Base-by-base conservation (phyloP, 2,329 filamentous ascomycete genomes). In the Fusarium decemcellulare region DNA sequence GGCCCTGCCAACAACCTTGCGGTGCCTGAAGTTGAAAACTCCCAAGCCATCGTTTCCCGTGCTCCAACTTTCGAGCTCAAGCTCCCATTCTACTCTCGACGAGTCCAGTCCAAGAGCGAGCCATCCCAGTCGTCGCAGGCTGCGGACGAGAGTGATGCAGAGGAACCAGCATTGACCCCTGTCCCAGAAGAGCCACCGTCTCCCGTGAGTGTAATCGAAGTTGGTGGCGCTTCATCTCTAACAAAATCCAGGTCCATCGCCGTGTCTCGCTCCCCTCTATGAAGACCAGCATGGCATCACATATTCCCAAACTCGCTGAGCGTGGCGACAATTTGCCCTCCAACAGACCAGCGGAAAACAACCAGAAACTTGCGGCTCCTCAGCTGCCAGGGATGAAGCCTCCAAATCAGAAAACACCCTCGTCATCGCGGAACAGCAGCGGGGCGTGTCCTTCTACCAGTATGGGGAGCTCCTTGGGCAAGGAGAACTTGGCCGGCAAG, bases 101-200 rank as follows among this genome's bases (percentile, higher is more conserved):
- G 83, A 39, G 76, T 82, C 23, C 81, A 85, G 63, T 85, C 83
- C 48, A 85, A 82, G 71, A 86, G 84, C 65, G 84, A 86, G 70
- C 82, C 83, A 34, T 75, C 71, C 2, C 73, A 77, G 14, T 55
- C 53, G 11, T 73, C 72, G 2, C 66, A 75, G 43, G 68, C 69
- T 8, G 60, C 71, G 8, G 76, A 77, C n/a, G 63, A 37, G 16
- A 42, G 51, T 29, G 65, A 61, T 9, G 36, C 48, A 16, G 66
- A 69, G 10, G 36, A 52, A n/a, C n/a, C 29, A 11, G 48, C 18
- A 23, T 44, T 63, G 12, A 39, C 30, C 16, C 29, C 44, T 8
- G 54, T 52, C 8, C 30, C 30, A 14, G 64, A 66, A 42, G 58
- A 70, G 50, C 59, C 68, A 32, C 54, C 18, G 16, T 56, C 57